phyloP scores from a whole-genome alignment of 2,329 filamentous ascomycete genomes.

The Cladosporium sp. region DNA sequence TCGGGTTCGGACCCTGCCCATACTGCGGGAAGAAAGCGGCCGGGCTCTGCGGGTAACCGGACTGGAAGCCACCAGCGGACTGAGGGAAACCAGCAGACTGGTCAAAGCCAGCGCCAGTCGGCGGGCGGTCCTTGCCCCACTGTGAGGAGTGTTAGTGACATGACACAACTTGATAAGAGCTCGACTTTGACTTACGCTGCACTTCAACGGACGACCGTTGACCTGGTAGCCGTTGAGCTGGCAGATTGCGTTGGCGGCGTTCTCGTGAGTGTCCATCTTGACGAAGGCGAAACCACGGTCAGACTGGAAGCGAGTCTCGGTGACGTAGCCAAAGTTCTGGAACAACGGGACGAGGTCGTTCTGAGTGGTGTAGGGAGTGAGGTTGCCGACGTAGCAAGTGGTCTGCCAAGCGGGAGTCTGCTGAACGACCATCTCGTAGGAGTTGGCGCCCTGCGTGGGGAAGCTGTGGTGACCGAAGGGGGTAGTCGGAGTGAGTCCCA shows the following conservation, averaged over 20 bases:
- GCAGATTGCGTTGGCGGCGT: constrained; percentile 97
- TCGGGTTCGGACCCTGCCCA: constrained; percentile 61
- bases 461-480: constrained; percentile 91
- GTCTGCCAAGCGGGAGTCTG: constrained; percentile 99
- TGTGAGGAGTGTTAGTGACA: constrained; percentile 41
- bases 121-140: constrained; percentile 99
- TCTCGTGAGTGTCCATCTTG: constrained; percentile 99
- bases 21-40: constrained; percentile 87
- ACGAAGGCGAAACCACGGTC: constrained; percentile 98
- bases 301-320: constrained; percentile 96
- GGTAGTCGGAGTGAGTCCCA: constrained; percentile 97
- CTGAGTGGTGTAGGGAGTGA: constrained; percentile 96
- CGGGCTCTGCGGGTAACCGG: constrained; percentile 60
- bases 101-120: constrained; percentile 51
- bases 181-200: constrained; percentile 72
- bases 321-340: constrained; percentile 97
- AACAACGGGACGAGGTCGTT: constrained; percentile 97
- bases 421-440: constrained; percentile 92
- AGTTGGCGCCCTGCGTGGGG: constrained; percentile 92
- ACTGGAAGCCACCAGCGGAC: constrained; percentile 48
- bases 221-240: constrained; percentile 98
- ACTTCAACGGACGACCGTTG: constrained; percentile 94
- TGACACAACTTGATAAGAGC: constrained; percentile 1
- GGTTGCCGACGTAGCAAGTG: constrained; percentile 94
- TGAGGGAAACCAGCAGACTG: constrained; percentile 75